Evolutionary conservation across 257 asterid genomes (phyloP), one percentile per base, ranked within the genome.

Genomic region (Capsicum chinense): DNA sequence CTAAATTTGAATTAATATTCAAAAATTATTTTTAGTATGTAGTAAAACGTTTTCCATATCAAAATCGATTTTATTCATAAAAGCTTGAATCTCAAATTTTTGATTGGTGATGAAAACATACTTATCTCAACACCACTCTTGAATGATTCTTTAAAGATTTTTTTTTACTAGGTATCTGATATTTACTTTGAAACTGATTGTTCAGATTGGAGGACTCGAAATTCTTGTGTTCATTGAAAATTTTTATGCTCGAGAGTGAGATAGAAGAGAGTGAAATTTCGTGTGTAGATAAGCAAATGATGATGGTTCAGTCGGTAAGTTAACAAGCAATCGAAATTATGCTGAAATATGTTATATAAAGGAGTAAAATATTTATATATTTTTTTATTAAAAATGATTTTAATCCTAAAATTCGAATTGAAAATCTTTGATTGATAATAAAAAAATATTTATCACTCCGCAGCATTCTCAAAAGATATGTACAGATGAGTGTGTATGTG

Each of bases 1-100:
- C 0, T 3, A 14, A 14, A 67, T 14, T 39, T 39, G 42, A 39
- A 39, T 3, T 35, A 0, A 0, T 15, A 2, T 2, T 4, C 33
- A 26, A 26, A 26, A 26, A 26, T 39, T 39, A 0, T 39, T 2
- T 39, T 39, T 39, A 2, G 42, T 2, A 39, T 26, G 33, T 2
- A 37, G 12, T 67, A 35, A 16, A 14, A 26, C 0, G 0, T 14
- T 4, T 14, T 13, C 6, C 7, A 0, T 67, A 66, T 6, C 6
- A 6, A 33, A 39, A 4, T 26, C 33, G 42, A 16, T 6, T 58
- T 58, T 17, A 11, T 54, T 54, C 16, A 3, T 4, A 4, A 54
- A 9, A 54, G 3, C 5, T 10, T 0, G 15, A 54, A 64, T 64
- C 47, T 64, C 4, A 5, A 26, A 5, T 64, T 39, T 39, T 39